Percentiles rank a stretch among this genome's conserved stretches.
Conservation (phyloP, 257 asterid species). For the Ilex asprella region DNA sequence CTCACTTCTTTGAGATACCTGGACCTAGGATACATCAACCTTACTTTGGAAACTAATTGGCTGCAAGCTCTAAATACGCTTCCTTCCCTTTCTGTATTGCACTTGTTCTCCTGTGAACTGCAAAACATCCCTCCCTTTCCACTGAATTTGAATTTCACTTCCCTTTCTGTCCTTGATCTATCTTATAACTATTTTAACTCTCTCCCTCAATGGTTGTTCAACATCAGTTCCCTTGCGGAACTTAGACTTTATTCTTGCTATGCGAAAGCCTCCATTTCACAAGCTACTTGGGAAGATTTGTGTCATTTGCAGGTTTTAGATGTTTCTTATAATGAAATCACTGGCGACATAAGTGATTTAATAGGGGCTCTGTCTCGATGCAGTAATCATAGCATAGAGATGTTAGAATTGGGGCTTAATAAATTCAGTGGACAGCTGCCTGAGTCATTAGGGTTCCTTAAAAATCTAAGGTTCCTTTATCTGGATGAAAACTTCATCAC, state of each 20-base stretch:
- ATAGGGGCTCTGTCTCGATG: conserved; percentile 1
- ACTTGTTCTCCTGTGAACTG: neutral
- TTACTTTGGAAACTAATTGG: conserved; percentile 4
- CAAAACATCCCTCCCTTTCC: neutral
- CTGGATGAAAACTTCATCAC: conserved; percentile 1
- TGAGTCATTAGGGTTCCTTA: conserved; percentile 6
- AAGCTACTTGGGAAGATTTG: neutral
- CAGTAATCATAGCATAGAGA: conserved; percentile 5
- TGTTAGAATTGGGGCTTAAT: conserved; percentile 1
- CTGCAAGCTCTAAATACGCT: conserved; percentile 5
- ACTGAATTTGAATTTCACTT: neutral
- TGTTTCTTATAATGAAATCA: neutral
- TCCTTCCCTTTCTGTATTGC: conserved; percentile 3
- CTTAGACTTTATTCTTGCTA: conserved; percentile 5
- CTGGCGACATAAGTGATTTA: neutral
- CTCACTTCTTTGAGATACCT: conserved; percentile 1
- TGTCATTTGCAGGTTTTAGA: neutral
- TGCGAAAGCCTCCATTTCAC: neutral
- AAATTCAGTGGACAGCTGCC: conserved; percentile 9
- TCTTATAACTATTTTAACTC: conserved; percentile 13
- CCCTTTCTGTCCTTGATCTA: neutral
- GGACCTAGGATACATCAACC: neutral
- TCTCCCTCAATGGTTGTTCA: conserved; percentile 18
- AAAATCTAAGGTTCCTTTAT: neutral
- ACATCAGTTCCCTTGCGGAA: conserved; percentile 12